phyloP scores from a whole-genome alignment of 345 rosid species.

The Dovyalis caffra region DNA sequence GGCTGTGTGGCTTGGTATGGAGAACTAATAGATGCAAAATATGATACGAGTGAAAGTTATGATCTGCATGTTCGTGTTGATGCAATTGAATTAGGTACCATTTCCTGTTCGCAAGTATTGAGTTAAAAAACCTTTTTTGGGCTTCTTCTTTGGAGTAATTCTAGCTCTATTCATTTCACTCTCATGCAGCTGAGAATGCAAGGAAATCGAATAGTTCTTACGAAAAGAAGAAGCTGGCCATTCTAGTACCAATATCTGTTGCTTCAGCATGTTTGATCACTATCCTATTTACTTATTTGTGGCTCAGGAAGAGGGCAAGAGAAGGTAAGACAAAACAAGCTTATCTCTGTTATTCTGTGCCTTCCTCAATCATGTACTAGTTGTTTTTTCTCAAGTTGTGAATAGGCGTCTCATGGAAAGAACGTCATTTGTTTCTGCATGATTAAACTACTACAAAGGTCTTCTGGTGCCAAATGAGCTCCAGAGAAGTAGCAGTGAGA shows the following conservation, averaged over 20 bases:
- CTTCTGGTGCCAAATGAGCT: too few species aligned
- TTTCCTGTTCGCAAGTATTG: neutral
- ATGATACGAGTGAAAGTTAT: neutral
- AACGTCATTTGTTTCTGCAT: too few species aligned
- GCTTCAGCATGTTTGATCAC: neutral
- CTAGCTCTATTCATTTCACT: neutral
- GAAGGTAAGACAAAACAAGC: neutral
- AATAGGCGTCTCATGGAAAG: too few species aligned
- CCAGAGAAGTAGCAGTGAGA: neutral
- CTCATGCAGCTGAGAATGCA: neutral
- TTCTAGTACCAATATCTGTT: neutral
- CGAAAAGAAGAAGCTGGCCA: neutral
- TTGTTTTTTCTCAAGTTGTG: too few species aligned
- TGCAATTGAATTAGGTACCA: constrained; percentile 17
- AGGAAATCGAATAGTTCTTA: neutral
- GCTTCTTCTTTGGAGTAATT: too few species aligned
- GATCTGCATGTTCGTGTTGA: constrained; percentile 14
- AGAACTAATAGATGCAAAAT: constrained; percentile 5
- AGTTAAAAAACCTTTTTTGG: neutral
- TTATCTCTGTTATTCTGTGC: neutral
- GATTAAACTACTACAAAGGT: too few species aligned
- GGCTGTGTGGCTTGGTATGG: constrained; percentile 14
- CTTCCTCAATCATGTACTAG: neutral
- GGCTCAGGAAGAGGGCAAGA: too few species aligned
- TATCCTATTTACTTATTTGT: neutral